Conservation (phyloP, 2,329 filamentous ascomycete genomes). For the Pseudogymnoascus sp. region DNA sequence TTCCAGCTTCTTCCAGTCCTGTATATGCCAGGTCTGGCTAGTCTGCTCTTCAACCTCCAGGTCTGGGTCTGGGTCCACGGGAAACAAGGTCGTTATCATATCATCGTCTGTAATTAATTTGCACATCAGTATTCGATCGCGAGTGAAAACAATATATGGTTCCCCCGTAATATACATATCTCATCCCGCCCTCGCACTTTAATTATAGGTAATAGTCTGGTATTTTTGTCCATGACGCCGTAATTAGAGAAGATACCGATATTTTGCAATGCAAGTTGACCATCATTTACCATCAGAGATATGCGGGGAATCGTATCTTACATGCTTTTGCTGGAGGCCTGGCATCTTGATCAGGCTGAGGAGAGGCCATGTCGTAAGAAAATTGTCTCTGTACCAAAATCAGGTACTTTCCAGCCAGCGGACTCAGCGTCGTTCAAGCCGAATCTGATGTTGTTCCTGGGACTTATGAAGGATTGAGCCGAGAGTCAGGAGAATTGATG, state of each 20-base stretch:
- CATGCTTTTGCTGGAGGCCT: not conserved
- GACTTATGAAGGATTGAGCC: not conserved
- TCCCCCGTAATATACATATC: not conserved
- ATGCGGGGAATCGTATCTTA: not conserved
- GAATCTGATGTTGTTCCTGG: not conserved
- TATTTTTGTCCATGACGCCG: not conserved
- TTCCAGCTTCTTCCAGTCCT: constrained; percentile 68
- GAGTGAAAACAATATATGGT: not conserved
- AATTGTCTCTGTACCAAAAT: not conserved
- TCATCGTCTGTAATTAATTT: constrained; percentile 53
- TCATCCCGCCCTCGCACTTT: not conserved
- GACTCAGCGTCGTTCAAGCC: not conserved
- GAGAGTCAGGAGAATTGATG: not conserved
- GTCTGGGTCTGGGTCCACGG: constrained; percentile 68
- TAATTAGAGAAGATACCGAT: not conserved
- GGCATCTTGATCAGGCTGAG: not conserved
- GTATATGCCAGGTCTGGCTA: constrained; percentile 77
- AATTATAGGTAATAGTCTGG: not conserved
- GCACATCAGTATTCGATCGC: not conserved
- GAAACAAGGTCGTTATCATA: constrained; percentile 74
- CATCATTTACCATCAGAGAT: not conserved
- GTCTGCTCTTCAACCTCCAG: constrained; percentile 70
- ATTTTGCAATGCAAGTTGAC: not conserved
- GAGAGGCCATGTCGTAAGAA: not conserved
- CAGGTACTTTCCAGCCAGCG: not conserved